phyloP scores from a whole-genome alignment of 2,329 filamentous ascomycete species.

The Dothiorella sarmentorum region DNA sequence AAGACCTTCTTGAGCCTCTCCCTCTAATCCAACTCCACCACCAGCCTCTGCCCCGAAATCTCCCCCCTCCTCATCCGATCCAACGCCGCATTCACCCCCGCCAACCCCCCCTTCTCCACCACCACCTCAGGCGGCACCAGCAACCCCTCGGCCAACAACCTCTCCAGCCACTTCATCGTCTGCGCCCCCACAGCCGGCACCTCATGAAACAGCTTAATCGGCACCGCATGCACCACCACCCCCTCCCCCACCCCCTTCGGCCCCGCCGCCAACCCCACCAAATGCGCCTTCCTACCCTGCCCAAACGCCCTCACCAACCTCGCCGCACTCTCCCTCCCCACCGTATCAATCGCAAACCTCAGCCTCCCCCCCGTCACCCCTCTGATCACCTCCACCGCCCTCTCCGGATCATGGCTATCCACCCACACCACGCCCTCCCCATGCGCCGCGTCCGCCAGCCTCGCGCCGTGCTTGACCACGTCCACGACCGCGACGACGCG shows the following conservation, averaged over 20 bases:
- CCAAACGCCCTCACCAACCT: neutral
- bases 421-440: constrained; percentile 12
- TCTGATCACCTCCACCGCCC: constrained; percentile 6
- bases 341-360: neutral
- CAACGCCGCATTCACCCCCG: constrained; percentile 63
- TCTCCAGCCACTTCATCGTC: constrained; percentile 65
- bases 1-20: no score
- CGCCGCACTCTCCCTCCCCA: constrained; percentile 1
- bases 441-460: neutral
- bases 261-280: constrained; percentile 65
- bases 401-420: neutral
- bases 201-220: constrained; percentile 74
- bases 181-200: constrained; percentile 60
- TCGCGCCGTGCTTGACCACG: constrained; percentile 56
- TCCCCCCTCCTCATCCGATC: constrained; percentile 64
- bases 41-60: constrained; percentile 65
- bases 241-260: constrained; percentile 55
- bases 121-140: constrained; percentile 64
- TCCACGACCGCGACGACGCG: constrained; percentile 65
- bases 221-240: constrained; percentile 61
- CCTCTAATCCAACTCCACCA: constrained; percentile 48
- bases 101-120: constrained; percentile 61
- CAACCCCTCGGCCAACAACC: constrained; percentile 52
- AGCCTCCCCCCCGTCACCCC: neutral
- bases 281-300: constrained; percentile 44